Conservation (phyloP, 768 basidiomycete genomes). For the Porpolomopsis calyptriformis region DNA sequence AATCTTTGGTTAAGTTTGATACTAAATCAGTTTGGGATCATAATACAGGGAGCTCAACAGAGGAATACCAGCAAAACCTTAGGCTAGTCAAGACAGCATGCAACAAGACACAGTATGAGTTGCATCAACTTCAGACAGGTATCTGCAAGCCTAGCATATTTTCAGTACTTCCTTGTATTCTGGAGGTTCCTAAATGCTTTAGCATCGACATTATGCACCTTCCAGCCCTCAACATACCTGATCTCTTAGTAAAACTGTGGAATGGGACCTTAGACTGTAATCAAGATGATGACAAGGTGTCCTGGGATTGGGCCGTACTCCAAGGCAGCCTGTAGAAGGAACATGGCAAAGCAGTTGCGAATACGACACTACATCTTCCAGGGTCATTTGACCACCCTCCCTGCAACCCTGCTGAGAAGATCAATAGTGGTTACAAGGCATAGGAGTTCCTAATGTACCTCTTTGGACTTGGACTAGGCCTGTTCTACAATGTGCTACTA, state of each 20-base stretch:
- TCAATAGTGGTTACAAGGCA: too few species aligned
- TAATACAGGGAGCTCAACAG: too few species aligned
- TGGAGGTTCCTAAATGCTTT: constrained; percentile 27
- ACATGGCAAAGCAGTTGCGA: constrained; percentile 20
- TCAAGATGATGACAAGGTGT: constrained; percentile 2
- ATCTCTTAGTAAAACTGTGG: constrained; percentile 28
- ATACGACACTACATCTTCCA: constrained; percentile 16
- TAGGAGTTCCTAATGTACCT: too few species aligned
- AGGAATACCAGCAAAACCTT: too few species aligned
- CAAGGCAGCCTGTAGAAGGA: constrained; percentile 14
- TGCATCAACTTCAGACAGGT: too few species aligned
- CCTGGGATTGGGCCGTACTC: constrained; percentile 18
- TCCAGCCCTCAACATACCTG: constrained; percentile 24
- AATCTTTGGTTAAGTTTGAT: too few species aligned
- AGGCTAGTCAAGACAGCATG: too few species aligned
- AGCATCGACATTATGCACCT: constrained; percentile 34
- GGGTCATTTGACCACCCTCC: constrained; percentile 26
- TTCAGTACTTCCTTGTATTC: too few species aligned
- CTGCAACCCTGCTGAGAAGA: too few species aligned
- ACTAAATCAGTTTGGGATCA: too few species aligned
- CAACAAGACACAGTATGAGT: too few species aligned
- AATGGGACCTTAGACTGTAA: constrained; percentile 21
- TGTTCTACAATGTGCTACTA: constrained; percentile 8
- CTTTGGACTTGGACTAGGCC: constrained; percentile 8
- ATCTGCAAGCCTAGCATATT: too few species aligned